These are phyloP conservation scores for Xylaria sp. DNA, from an alignment of 2,329 filamentous ascomycete species.

Conservation along the genomic window DNA sequence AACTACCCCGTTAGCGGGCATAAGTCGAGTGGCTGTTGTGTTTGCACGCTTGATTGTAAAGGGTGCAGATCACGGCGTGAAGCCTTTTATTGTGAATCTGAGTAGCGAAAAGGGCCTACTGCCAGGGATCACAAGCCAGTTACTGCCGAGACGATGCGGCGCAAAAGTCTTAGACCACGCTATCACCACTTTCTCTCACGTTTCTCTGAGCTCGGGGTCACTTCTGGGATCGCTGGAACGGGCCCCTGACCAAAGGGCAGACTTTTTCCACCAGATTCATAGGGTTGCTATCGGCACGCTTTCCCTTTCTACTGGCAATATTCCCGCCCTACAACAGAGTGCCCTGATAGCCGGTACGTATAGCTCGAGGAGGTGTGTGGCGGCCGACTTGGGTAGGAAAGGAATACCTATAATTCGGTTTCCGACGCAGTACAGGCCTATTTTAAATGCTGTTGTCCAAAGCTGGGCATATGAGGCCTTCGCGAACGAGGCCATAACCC, in stretches of 20 bases:
- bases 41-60: constrained; percentile 50
- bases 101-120: constrained; percentile 44
- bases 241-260: constrained; percentile 39
- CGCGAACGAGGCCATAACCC: constrained; percentile 26
- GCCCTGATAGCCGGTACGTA: constrained; percentile 43
- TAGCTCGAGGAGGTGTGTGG: constrained; percentile 37
- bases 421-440: constrained; percentile 45
- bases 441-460: constrained; percentile 40
- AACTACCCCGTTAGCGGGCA: constrained; percentile 41
- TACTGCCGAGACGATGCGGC: constrained; percentile 47
- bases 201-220: constrained; percentile 43
- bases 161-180: constrained; percentile 49
- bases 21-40: constrained; percentile 49
- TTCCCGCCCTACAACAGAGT: constrained; percentile 32
- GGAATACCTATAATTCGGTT: constrained; percentile 43
- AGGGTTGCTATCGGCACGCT: constrained; percentile 46
- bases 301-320: constrained; percentile 40
- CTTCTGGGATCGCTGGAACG: constrained; percentile 46
- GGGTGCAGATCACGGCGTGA: constrained; percentile 45
- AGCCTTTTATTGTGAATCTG: constrained; percentile 50
- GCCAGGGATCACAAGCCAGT: constrained; percentile 45
- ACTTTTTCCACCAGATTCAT: constrained; percentile 47
- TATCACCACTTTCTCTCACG: constrained; percentile 51
- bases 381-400: constrained; percentile 8
- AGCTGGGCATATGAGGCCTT: constrained; percentile 42